Base-by-base conservation (phyloP, 2,329 filamentous ascomycete species). In the Clarireedia hainanense region DNA sequence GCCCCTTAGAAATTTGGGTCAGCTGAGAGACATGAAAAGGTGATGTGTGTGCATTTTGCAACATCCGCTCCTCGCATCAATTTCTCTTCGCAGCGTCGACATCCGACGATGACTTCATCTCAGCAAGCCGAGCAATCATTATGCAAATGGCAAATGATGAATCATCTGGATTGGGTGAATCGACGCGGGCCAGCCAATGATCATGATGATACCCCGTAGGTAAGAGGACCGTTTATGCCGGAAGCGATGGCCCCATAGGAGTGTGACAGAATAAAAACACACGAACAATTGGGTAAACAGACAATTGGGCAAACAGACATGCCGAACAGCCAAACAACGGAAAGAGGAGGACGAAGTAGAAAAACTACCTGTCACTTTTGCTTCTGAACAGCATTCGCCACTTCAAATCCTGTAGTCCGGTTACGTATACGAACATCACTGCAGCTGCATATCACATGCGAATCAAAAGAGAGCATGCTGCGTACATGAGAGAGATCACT, bases 91-190 rank as follows among this genome's bases (percentile, higher is more conserved):
- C 47, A 46, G 27, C 52, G 24, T 50, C 20, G 14, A 45, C 27
- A 50, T 50, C 52, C 10, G 17, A 43, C 37, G 46, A 55, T 50
- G 40, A 50, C 52, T 50, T 55, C 52, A 55, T 55, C 52, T 55
- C 36, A 48, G 47, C 52, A 50, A 42, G 46, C 52, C 43, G 39
- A 45, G 30, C 24, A 27, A 15, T 45, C 20, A 43, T 36, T 20
- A 20, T 20, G 20, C 20, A 37, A 20, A 40, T 20, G 14, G 36
- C 39, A 45, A 42, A 23, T 23, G 26, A 39, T 54, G 52, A 54
- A 40, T 54, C 52, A 50, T 50, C 37, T 43, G 40, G 40, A 52
- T 30, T 45, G 23, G 49, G 23, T 50, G 26, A 36, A 43, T 24
- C 23, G 27, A 50, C 17, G 15, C 46, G 52, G 42, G 39, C 26